Base-by-base conservation (phyloP, 164 flowering plant species). In the Stephania japonica region DNA sequence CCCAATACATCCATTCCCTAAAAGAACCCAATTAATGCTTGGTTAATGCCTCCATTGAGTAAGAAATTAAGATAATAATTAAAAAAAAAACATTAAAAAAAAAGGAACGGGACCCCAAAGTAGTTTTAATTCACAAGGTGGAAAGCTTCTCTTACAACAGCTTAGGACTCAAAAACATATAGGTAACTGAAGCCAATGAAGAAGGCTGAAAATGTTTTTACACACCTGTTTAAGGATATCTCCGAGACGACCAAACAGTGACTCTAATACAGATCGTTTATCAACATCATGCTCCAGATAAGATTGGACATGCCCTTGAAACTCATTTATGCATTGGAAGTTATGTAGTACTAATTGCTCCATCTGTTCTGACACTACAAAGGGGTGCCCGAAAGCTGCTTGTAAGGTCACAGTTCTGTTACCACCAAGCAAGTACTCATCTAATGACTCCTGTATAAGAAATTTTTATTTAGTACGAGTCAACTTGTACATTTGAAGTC, bases 391-490 rank as follows among this genome's bases (percentile, higher is more conserved):
- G 69, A 77, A 72, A 21, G 64, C 67, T 23, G 69, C 74, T 9
- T 79, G 72, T 9, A 81, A 70, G 4, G 80, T 72, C 68, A 84
- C 65, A 61, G 42, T 73, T 71, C 78, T 73, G 75, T 73, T 68
- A 71, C 66, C 47, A n/a, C 82, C 86, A 42, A 91, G 83, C 79
- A 96, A 90, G 72, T 81, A 80, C 27, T 65, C 53, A 79, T 91
- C 95, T 76, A 96, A 69, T 14, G 73, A 73, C 72, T 85, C 92
- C 99, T 95, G 92, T 63, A 5, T 44, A 18, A 80, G 47, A 77
- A 21, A 13, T 27, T n/a, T 70, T 23, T 21, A 71, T 12, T 44
- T 44, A 44, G 14, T 74, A 41, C 42, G 6, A 38, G 70, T n/a
- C 25, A 63, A 32, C 13, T n/a, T 53, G 4, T 38, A 41, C 64